Base-by-base conservation (phyloP, 306 rosid genomes). In the Sphenostylis stenocarpa region DNA sequence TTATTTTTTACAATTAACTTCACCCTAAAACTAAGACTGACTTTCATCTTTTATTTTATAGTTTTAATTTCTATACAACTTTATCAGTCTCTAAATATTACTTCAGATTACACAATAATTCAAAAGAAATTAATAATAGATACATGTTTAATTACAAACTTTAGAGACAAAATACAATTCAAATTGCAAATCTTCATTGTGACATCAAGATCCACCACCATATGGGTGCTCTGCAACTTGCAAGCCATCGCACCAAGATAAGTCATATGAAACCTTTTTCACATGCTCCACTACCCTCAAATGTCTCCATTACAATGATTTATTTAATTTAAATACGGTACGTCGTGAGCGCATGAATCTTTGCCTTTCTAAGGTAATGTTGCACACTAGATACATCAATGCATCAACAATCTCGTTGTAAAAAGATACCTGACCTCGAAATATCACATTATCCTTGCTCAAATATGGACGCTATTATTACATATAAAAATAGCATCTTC, bases 181-280 rank as follows among this genome's bases (percentile, higher is more conserved):
- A 55, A 67, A 19, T 77, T 77, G 70, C 21, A 14, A 7, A 21
- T 5, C 38, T 16, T 14, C 63, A 56, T 14, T 28, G 39, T 15
- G 39, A 58, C 39, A 28, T 67, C 39, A 36, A 9, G 47, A 28
- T 41, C 2, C 0, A 53, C 2, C 0, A 53, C 23, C 47, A 47
- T 23, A 61, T 31, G 52, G 36, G 24, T 36, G 16, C 80, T 58
- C 61, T 67, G 68, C 69, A 67, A 67, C 38, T 77, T 77, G 70
- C 75, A 41, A 14, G 21, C 58, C 58, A 61, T 33, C 38, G 31
- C 61, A 64, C 45, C 38, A 34, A 26, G 56, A 19, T 41, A 7
- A 52, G 39, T 17, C 67, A 61, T 17, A 28, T 16, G 70, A 26
- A 75, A 48, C 49, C 80, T 68, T 76, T 19, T 75, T 38, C 73